These are phyloP conservation scores for Cystobasidium ongulense DNA, from an alignment of 768 basidiomycete genomes.

Conservation along the genomic window DNA sequence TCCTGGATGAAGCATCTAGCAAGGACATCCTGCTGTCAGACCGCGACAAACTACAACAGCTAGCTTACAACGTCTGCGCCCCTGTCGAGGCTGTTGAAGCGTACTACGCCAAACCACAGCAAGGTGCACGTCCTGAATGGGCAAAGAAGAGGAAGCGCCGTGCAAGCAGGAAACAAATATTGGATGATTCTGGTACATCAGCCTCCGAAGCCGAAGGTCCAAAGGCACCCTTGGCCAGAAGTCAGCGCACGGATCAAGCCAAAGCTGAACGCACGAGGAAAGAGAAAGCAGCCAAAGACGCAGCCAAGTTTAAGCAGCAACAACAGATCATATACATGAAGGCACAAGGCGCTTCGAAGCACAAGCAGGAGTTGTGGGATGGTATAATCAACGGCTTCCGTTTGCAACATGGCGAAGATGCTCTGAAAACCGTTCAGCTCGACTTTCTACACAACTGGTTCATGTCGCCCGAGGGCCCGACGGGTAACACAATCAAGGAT, in stretches of 20 bases:
- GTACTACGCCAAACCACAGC: conserved; percentile 51
- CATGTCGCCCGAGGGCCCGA: conserved; percentile 31
- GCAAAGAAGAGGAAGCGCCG: conserved; percentile 5
- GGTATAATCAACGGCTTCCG: conserved; percentile 51
- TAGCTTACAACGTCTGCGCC: conserved; percentile 48
- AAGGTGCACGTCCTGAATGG: conserved; percentile 36
- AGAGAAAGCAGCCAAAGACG: conserved; percentile 51
- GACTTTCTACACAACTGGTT: conserved; percentile 36
- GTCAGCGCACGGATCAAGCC: background rate
- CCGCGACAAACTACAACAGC: conserved; percentile 42
- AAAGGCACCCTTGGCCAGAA: background rate
- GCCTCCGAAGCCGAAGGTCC: conserved; percentile 41
- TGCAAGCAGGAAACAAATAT: background rate
- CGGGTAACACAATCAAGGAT: conserved; percentile 29
- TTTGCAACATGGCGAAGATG: conserved; percentile 26
- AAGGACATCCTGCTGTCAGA: conserved; percentile 50
- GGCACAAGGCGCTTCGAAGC: conserved; percentile 56
- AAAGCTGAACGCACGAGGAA: conserved; percentile 7
- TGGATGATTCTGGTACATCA: background rate
- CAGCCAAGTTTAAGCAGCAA: conserved; percentile 4
- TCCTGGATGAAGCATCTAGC: conserved; percentile 46
- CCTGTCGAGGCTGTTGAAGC: conserved; percentile 51
- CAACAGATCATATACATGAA: conserved; percentile 53
- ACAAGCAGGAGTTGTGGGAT: conserved; percentile 62
- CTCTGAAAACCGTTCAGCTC: conserved; percentile 21